A percentile compares a stretch with the other conserved stretches of the same genome.
These are phyloP conservation scores for Pholiota microspora DNA, from an alignment of 768 basidiomycete genomes.

Conservation along the genomic window DNA sequence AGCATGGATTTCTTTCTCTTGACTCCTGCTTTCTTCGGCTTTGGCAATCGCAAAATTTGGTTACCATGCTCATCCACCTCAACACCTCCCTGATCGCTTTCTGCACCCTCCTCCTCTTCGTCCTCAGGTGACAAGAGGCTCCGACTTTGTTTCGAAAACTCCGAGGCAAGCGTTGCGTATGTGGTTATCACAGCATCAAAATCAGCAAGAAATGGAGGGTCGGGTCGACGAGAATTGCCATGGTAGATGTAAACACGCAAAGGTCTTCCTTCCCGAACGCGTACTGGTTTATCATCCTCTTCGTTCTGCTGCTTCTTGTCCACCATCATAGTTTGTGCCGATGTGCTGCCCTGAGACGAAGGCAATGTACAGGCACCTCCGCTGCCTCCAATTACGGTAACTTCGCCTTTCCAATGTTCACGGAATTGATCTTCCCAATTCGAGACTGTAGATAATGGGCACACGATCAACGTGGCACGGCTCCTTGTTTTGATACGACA, in stretches of 20 bases:
- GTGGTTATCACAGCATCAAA: conserved; percentile 98
- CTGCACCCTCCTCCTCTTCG: conserved; percentile 70
- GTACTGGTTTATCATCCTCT: conserved; percentile 28
- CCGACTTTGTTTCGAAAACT: conserved; percentile 86
- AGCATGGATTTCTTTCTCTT: conserved; percentile 60
- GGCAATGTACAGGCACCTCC: conserved; percentile 42
- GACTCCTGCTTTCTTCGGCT: conserved; percentile 64
- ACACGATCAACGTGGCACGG: conserved; percentile 93
- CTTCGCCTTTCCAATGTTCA: conserved; percentile 93
- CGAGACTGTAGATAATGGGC: conserved; percentile 92
- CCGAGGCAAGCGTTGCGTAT: conserved; percentile 92
- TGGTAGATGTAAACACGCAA: conserved; percentile 96
- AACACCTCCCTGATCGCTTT: conserved; percentile 58
- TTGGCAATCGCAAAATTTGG: conserved; percentile 54
- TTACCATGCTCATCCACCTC: conserved; percentile 72
- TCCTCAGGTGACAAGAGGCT: conserved; percentile 57
- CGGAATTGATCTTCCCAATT: conserved; percentile 99
- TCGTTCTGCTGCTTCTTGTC: conserved; percentile 27
- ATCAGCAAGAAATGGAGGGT: conserved; percentile 84
- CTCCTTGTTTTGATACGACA: conserved; percentile 80
- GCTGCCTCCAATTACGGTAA: conserved; percentile 77
- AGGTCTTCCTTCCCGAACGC: conserved; percentile 45
- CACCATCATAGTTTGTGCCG: conserved; percentile 25
- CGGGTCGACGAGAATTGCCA: conserved; percentile 82
- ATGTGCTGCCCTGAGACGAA: conserved; percentile 32